phyloP scores from a whole-genome alignment of 2,329 filamentous ascomycete genomes.

The Magnaporthiopsis rhizophila region DNA sequence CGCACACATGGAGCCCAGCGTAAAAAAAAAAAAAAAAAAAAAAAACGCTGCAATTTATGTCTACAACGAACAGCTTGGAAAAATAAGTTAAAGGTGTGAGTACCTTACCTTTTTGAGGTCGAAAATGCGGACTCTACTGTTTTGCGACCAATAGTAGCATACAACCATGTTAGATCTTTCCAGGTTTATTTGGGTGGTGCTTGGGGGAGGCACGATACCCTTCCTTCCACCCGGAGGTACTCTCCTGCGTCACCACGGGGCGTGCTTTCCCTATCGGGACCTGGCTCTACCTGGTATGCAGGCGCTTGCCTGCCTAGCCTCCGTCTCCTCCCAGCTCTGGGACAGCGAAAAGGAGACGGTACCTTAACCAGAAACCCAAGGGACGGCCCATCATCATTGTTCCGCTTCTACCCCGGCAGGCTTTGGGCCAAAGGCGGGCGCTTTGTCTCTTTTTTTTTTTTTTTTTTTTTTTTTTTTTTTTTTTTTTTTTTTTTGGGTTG shows the following conservation, averaged over 20 bases:
- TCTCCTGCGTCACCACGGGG: not conserved
- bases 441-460: constrained; percentile 21
- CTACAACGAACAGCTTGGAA: too few relatives aligned
- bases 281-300: not conserved
- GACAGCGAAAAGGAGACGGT: not conserved
- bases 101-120: too few relatives aligned
- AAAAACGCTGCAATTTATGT: too few relatives aligned
- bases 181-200: too few relatives aligned
- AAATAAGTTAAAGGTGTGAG: too few relatives aligned
- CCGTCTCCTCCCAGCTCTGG: not conserved
- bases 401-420: not conserved
- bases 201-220: not conserved
- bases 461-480: constrained; percentile 27
- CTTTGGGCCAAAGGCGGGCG: not conserved
- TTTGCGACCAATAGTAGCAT: too few relatives aligned
- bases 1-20: too few relatives aligned
- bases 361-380: not conserved
- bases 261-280: not conserved
- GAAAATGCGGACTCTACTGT: too few relatives aligned
- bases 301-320: too few relatives aligned
- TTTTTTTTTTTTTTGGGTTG: constrained; percentile 25
- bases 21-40: too few relatives aligned
- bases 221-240: not conserved
- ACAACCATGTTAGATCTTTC: too few relatives aligned
- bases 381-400: not conserved